Conservation (phyloP, 2,329 filamentous ascomycete species). For the Phyllosticta paracitricarpa region DNA sequence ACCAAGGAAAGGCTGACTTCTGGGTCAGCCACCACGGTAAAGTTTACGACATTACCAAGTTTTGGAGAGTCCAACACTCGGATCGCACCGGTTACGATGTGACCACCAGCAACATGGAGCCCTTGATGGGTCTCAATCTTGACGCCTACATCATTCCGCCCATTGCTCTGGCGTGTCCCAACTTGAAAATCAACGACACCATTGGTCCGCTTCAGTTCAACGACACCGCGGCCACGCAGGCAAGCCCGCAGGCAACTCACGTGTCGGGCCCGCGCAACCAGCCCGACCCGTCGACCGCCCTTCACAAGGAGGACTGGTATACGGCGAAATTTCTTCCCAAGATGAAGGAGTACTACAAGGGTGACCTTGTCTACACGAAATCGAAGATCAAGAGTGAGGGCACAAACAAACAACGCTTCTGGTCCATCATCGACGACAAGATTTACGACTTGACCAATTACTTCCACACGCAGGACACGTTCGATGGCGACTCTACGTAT, state of each 20-base stretch:
- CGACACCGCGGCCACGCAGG: constrained; percentile 41
- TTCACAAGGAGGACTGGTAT: constrained; percentile 69
- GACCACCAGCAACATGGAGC: constrained; percentile 55
- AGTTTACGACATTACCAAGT: constrained; percentile 87
- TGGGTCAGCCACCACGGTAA: constrained; percentile 80
- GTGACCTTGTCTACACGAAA: constrained; percentile 65
- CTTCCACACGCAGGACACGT: constrained; percentile 61
- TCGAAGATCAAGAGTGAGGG: constrained; percentile 55
- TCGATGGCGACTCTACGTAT: constrained; percentile 48
- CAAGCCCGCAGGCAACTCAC: constrained; percentile 51
- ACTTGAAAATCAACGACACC: constrained; percentile 53
- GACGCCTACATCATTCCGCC: constrained; percentile 81
- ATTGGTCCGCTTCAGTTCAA: constrained; percentile 52
- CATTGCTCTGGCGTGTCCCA: constrained; percentile 62
- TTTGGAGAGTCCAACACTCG: constrained; percentile 77
- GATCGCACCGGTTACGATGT: constrained; percentile 54
- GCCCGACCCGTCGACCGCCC: constrained; percentile 35
- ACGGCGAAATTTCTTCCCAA: constrained; percentile 58
- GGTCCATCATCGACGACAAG: constrained; percentile 66
- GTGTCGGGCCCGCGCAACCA: constrained; percentile 46
- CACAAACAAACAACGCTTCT: constrained; percentile 55
- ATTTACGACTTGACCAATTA: constrained; percentile 92
- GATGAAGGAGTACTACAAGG: constrained; percentile 81
- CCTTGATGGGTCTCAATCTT: constrained; percentile 67
- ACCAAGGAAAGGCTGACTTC: constrained; percentile 65